phyloP scores from a whole-genome alignment of 2,329 filamentous ascomycete species.

The Coniochaeta pulveracea region DNA sequence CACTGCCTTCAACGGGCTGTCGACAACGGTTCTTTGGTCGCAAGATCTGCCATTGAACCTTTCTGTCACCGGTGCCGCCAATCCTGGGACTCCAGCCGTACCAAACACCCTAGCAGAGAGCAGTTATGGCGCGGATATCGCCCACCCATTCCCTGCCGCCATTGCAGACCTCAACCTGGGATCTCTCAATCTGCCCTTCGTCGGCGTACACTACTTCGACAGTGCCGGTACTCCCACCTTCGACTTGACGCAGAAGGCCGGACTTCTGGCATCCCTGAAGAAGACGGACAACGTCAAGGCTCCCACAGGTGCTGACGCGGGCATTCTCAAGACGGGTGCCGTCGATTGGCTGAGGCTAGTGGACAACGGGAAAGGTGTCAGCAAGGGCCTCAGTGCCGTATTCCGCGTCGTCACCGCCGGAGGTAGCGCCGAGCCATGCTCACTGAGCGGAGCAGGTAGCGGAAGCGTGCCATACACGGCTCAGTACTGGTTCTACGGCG shows the following conservation, averaged over 20 bases:
- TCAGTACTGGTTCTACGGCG: conserved; percentile 48
- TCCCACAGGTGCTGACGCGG: conserved; percentile 33
- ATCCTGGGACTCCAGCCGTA: conserved; percentile 12
- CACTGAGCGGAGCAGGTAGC: conserved; percentile 23
- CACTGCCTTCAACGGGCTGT: conserved; percentile 28
- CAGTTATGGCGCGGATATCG: conserved; percentile 28
- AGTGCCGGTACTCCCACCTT: conserved; percentile 43
- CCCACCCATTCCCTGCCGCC: conserved; percentile 31
- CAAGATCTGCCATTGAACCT: conserved; percentile 37
- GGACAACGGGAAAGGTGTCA: conserved; percentile 20
- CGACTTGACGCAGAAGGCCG: conserved; percentile 30
- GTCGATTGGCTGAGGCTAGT: conserved; percentile 42
- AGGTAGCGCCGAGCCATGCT: conserved; percentile 32
- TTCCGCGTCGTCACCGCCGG: conserved; percentile 47
- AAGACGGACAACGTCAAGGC: conserved; percentile 41
- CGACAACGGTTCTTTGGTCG: conserved; percentile 26
- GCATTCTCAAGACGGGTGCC: conserved; percentile 35
- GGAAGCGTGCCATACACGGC: conserved; percentile 44
- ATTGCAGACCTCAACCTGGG: conserved; percentile 25
- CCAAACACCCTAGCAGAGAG: conserved; percentile 17
- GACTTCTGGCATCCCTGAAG: conserved; percentile 28
- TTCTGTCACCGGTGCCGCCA: conserved; percentile 14
- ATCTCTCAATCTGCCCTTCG: conserved; percentile 22
- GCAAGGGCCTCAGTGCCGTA: conserved; percentile 27
- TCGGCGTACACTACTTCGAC: conserved; percentile 60